Base-by-base conservation (phyloP, 805 yeast species). In the Suhomyces canberraensis region DNA sequence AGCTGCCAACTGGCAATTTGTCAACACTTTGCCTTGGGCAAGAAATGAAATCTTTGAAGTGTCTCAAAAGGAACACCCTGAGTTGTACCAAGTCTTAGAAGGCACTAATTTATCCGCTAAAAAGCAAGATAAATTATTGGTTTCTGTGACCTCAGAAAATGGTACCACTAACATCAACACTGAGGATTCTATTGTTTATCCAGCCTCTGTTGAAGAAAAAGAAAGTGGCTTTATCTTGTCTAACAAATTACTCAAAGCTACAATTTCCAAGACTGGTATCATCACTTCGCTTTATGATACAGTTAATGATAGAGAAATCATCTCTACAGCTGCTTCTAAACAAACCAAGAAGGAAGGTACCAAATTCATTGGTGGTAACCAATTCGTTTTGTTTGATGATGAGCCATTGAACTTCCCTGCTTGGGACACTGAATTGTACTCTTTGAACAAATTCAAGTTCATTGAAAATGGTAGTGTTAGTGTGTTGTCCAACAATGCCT, bases 391-490 rank as follows among this genome's bases (percentile, higher is more conserved):
- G 39, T 84, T 84, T 51, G 90, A 90, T 46, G 98, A 93, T 57
- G 84, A 87, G 44, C 98, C 98, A 8, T 68, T 87, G 52, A 81
- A 75, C 39, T 91, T 81, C 80, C 96, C 88, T 30, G 98, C 98
- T 1, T 91, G 98, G 98, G 98, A 91, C 57, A 91, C 98, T 0
- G 98, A 91, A 56, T 71, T 89, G 40, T 93, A 78, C 55, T 85
- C 96, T 0, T 73, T 87, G 39, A 87, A 83, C 50, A 88, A 83
- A 52, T 78, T 74, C 54, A 66, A 66, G 37, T 77, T 79, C 45
- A 49, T 69, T 36, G 40, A 45, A 6, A 47, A 47, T 11, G 71
- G 70, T n/a, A 66, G 70, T 16, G 62, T 73, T 5, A 56, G 63
- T 25, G 58, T 71, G 9, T 48, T 66, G 24, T 72, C 71, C 33